These are phyloP conservation scores for Volvox carteri DNA, from an alignment of 163 green algal species.

Conservation along the genomic window DNA sequence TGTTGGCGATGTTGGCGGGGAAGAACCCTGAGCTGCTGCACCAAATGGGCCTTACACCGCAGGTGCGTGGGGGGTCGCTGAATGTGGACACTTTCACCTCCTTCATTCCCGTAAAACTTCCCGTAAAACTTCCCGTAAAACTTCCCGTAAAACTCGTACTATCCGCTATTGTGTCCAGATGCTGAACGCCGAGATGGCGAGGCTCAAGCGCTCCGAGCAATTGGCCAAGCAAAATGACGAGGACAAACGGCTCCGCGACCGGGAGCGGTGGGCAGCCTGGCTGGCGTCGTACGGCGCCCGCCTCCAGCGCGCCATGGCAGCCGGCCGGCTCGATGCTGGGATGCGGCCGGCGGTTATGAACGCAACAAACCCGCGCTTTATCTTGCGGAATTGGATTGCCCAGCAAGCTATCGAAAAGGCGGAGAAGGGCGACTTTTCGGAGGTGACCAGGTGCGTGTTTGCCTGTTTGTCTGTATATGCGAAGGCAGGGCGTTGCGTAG, in stretches of 20 bases:
- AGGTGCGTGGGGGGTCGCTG: slow-evolving; percentile 32
- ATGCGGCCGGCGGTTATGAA: slow-evolving; percentile 65
- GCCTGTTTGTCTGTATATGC: neutral
- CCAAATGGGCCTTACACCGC: slow-evolving; percentile 60
- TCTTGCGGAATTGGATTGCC: slow-evolving; percentile 81
- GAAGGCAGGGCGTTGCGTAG: no score
- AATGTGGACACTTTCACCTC: no score
- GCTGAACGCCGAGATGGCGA: slow-evolving; percentile 52
- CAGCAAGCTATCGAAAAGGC: slow-evolving; percentile 77
- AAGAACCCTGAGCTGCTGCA: slow-evolving; percentile 67
- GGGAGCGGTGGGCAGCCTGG: slow-evolving; percentile 62
- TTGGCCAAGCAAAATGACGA: slow-evolving; percentile 22
- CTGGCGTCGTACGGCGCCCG: slow-evolving; percentile 65
- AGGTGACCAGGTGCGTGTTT: slow-evolving; percentile 57
- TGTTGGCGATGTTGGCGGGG: slow-evolving; percentile 65
- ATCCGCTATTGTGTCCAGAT: slow-evolving; percentile 50
- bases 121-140: no score
- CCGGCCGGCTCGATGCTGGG: neutral
- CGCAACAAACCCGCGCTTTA: slow-evolving; percentile 71
- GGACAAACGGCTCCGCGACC: slow-evolving; percentile 60
- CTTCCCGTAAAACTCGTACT: no score
- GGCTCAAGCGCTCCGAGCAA: slow-evolving; percentile 32
- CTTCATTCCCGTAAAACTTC: no score
- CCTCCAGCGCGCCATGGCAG: slow-evolving; percentile 54
- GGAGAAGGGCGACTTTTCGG: slow-evolving; percentile 71